phyloP scores from a whole-genome alignment of 2,329 filamentous ascomycete genomes.

The Mollisia scopiformis region DNA sequence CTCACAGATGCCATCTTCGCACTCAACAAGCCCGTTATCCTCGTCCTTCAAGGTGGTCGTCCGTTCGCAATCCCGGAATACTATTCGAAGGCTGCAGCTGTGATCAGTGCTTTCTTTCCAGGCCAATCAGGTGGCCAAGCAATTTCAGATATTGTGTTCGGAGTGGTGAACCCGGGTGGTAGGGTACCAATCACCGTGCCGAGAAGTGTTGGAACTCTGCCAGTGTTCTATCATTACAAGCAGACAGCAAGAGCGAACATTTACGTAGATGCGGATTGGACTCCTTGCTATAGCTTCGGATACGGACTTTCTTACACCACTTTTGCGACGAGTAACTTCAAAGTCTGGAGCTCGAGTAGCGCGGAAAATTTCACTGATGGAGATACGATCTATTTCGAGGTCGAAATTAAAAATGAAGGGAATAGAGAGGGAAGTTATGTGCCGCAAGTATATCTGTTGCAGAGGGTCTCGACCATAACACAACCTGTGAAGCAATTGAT shows the following conservation, averaged over 20 bases:
- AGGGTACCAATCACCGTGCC: slow-evolving; percentile 41
- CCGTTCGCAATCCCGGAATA: slow-evolving; percentile 44
- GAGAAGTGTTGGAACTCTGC: slow-evolving; percentile 39
- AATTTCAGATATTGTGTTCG: slow-evolving; percentile 39
- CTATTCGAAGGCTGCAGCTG: slow-evolving; percentile 43
- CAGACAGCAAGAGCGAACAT: slow-evolving; percentile 30
- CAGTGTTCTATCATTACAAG: slow-evolving; percentile 42
- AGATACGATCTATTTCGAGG: slow-evolving; percentile 45
- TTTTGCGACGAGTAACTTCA: slow-evolving; percentile 37
- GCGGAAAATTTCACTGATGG: slow-evolving; percentile 14
- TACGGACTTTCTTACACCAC: slow-evolving; percentile 41
- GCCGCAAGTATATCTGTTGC: slow-evolving; percentile 53
- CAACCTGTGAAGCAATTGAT: slow-evolving; percentile 48
- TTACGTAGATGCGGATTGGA: slow-evolving; percentile 38
- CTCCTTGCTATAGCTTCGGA: slow-evolving; percentile 36
- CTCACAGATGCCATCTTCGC: slow-evolving; percentile 42
- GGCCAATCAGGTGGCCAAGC: slow-evolving; percentile 22
- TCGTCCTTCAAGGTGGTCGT: slow-evolving; percentile 46
- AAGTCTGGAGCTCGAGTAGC: slow-evolving; percentile 8
- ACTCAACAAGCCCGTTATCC: slow-evolving; percentile 44
- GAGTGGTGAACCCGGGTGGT: slow-evolving; percentile 38
- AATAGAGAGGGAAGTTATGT: slow-evolving; percentile 63
- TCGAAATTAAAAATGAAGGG: slow-evolving; percentile 66
- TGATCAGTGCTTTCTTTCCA: slow-evolving; percentile 40
- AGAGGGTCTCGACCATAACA: slow-evolving; percentile 43